These are phyloP conservation scores for Wickerhamiella slavikovae DNA, from an alignment of 805 yeast genomes.

Conservation along the genomic window DNA sequence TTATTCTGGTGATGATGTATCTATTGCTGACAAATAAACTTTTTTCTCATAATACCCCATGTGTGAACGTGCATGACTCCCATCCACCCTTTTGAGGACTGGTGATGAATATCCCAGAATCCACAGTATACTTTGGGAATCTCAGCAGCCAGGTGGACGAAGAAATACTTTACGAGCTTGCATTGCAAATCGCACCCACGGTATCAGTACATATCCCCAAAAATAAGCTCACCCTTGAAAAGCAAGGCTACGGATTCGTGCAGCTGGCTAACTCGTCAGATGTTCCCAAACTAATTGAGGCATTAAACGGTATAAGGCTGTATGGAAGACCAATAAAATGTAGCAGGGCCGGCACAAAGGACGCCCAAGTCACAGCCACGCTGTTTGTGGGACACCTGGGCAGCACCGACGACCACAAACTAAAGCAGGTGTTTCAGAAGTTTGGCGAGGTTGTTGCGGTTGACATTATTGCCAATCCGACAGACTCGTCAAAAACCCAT, in stretches of 20 bases:
- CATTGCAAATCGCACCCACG: conserved; percentile 71
- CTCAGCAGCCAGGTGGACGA: conserved; percentile 60
- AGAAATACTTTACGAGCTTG: conserved; percentile 52
- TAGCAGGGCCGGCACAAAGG: conserved; percentile 24
- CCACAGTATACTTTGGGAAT: conserved; percentile 51
- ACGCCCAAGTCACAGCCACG: conserved; percentile 19
- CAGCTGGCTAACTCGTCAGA: conserved; percentile 42
- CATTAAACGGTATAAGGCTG: conserved; percentile 39
- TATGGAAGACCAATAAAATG: conserved; percentile 42
- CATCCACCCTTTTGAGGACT: too few species aligned
- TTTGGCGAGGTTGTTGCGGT: conserved; percentile 36
- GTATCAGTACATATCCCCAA: conserved; percentile 51
- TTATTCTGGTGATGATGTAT: too few species aligned
- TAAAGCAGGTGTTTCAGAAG: conserved; percentile 34
- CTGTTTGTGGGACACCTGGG: conserved; percentile 52
- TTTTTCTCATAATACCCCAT: too few species aligned
- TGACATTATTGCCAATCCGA: conserved; percentile 17
- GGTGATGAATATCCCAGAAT: too few species aligned
- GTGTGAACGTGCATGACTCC: too few species aligned
- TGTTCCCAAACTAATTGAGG: conserved; percentile 43
- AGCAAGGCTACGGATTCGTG: conserved; percentile 80
- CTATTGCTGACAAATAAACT: too few species aligned
- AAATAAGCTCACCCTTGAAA: conserved; percentile 46
- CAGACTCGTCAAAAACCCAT: conserved; percentile 34
- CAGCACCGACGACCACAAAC: conserved; percentile 39